A percentile compares a stretch with the other conserved stretches of the same genome.
These are phyloP conservation scores for Venturia carpophila DNA, from an alignment of 2,329 filamentous ascomycete genomes.

Conservation along the genomic window DNA sequence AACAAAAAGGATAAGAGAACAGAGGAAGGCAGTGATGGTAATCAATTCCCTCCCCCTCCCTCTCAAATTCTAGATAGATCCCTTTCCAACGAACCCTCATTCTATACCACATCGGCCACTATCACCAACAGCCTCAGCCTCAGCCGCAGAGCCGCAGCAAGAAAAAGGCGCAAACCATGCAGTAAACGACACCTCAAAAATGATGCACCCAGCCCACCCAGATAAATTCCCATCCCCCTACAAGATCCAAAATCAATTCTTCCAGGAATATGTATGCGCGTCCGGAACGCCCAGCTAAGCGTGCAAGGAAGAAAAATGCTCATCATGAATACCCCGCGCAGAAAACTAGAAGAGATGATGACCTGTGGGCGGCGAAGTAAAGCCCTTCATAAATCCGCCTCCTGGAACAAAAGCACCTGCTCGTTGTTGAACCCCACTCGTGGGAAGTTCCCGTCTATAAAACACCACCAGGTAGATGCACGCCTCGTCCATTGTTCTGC, in stretches of 20 bases:
- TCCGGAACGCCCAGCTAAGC: conserved; percentile 8
- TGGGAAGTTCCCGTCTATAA: background rate
- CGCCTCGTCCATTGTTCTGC: conserved; percentile 6
- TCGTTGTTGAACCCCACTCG: background rate
- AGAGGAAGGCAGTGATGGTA: no score
- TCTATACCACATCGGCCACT: no score
- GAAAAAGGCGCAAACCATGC: background rate
- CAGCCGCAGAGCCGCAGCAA: no score
- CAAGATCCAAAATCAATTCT: background rate
- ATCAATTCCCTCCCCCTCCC: no score
- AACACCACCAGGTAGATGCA: conserved; percentile 18
- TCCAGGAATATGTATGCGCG: background rate
- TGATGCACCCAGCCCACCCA: background rate
- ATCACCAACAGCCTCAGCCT: no score
- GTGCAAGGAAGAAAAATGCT: background rate
- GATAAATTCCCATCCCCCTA: background rate
- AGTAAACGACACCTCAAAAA: background rate
- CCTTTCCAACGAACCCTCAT: no score
- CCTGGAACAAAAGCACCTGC: background rate
- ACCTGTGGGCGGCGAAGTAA: background rate
- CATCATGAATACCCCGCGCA: background rate
- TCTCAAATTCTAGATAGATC: no score
- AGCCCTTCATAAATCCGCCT: background rate
- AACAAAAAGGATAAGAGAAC: no score
- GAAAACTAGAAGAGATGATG: background rate